Evolutionary conservation across 192 early-diverging fungal species (phyloP), one percentile per base, ranked within the genome.

Genomic region (Coemansia sp.): DNA sequence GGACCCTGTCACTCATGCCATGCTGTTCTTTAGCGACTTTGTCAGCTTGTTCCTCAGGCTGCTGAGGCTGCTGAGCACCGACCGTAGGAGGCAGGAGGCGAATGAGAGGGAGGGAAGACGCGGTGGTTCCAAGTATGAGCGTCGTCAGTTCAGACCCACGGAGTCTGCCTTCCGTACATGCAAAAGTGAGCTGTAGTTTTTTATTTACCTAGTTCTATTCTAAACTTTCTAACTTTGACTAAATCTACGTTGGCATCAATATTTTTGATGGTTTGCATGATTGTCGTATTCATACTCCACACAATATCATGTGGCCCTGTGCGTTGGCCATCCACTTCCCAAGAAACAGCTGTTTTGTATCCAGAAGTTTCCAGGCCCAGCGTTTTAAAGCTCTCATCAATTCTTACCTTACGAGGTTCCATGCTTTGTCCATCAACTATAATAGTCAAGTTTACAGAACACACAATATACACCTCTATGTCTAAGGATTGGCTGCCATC

Each of bases 21-120:
- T 76, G 43, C n/a, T 43, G 21, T 75, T 76, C 37, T 81, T 81
- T 35, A 64, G 49, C 19, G 69, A 72, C 57, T 39, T 76, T 26
- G 55, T 68, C 2, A 3, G n/a, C 9, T 62, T 81, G 19, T 81
- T 81, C 60, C 35, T 76, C 0, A 40, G 44, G 0, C 28, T 73
- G 9, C 26, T 75, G 2, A 64, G 17, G 1, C 26, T 81, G 11
- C 32, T 81, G 21, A 44, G 53, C 0, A 72, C 44, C 14, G 65
- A 75, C 6, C 65, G 61, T 28, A 62, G 32, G 37, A 66, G 69
- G 3, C 11, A 46, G 19, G 66, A 76, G 61, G 46, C 60, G 10
- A 59, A 57, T 3, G 60, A 67, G 35, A 65, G n/a, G 17, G 37
- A 13, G 40, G 40, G 21, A 19, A 38, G 21, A 10, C 3, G 19